These are phyloP conservation scores for Halenospora varia DNA, from an alignment of 495 filamentous ascomycete species.

Conservation along the genomic window DNA sequence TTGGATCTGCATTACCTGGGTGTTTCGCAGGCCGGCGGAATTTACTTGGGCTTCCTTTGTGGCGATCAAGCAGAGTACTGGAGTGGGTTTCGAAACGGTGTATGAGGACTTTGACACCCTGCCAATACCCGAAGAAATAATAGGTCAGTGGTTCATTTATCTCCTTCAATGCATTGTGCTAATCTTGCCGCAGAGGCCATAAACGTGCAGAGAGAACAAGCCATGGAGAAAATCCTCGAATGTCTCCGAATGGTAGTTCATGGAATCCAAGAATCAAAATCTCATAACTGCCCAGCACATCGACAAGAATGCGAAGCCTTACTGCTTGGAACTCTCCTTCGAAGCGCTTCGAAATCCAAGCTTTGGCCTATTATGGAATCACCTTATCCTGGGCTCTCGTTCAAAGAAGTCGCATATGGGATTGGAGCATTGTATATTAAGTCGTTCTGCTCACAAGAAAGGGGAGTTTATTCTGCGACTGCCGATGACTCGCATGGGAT, in stretches of 20 bases:
- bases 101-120: background rate
- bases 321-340: background rate
- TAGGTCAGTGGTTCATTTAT: background rate
- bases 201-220: background rate
- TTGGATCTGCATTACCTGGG: slow-evolving; percentile 1
- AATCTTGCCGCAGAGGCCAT: too few relatives aligned
- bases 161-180: background rate
- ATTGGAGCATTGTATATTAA: background rate
- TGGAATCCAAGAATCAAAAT: background rate
- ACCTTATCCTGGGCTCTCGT: background rate
- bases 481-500: background rate
- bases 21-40: background rate
- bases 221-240: background rate
- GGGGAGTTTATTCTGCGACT: background rate
- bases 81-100: background rate
- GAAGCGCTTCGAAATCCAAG: background rate
- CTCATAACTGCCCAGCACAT: background rate
- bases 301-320: background rate
- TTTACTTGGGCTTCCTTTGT: background rate
- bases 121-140: background rate
- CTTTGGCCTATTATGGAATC: background rate
- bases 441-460: background rate
- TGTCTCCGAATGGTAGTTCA: background rate
- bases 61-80: background rate
- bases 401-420: background rate